Conservation (phyloP, 2,329 filamentous ascomycete species). For the Reticulascus tulasneorum region DNA sequence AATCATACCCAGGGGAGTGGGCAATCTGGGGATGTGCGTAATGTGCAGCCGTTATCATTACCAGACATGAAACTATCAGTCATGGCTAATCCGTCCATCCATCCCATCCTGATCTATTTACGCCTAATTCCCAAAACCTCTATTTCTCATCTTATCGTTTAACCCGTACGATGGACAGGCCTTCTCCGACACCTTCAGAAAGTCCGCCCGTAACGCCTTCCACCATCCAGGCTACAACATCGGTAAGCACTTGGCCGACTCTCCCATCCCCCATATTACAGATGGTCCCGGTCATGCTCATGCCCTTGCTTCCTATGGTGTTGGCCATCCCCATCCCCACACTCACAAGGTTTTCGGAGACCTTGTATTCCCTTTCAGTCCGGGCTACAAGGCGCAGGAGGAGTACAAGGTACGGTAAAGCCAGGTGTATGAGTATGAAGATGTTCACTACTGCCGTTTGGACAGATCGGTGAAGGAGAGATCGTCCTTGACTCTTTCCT, state of each 20-base stretch:
- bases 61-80: no score
- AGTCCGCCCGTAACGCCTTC: constrained; percentile 63
- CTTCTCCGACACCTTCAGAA: constrained; percentile 55
- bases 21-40: no score
- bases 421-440: constrained; percentile 55
- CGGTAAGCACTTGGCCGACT: constrained; percentile 55
- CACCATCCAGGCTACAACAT: constrained; percentile 56
- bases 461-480: constrained; percentile 55
- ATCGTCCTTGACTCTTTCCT: constrained; percentile 20
- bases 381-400: constrained; percentile 51
- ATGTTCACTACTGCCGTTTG: constrained; percentile 53
- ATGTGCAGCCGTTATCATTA: no score
- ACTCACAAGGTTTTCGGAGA: constrained; percentile 55
- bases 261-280: constrained; percentile 60
- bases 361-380: constrained; percentile 63
- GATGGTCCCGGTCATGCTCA: constrained; percentile 50
- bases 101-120: no score
- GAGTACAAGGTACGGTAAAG: constrained; percentile 57
- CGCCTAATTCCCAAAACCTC: no score
- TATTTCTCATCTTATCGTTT: no score
- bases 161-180: constrained; percentile 16
- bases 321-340: constrained; percentile 50
- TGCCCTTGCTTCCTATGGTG: constrained; percentile 45
- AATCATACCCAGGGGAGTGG: no score
- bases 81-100: no score